Percentiles rank a stretch among this genome's conserved stretches.
Conservation (phyloP, 805 yeast genomes). For the Kluyveromyces lactis region DNA sequence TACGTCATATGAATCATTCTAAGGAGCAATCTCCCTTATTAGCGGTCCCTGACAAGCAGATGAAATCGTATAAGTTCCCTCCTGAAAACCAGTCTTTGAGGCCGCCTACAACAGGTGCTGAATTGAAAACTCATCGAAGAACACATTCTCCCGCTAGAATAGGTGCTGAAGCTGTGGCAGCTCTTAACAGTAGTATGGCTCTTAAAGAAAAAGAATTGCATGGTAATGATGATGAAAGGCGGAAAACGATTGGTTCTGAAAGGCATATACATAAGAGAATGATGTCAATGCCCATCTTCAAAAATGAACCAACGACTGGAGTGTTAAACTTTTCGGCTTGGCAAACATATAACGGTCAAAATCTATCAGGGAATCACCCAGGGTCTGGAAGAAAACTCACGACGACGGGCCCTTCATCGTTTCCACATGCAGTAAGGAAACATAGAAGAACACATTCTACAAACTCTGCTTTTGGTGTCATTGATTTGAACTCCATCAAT, state of each 20-base stretch:
- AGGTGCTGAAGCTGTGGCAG: constrained; percentile 66
- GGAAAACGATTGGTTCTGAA: not conserved
- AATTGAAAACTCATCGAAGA: constrained; percentile 21
- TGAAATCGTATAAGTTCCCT: constrained; percentile 16
- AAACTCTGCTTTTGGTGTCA: constrained; percentile 21
- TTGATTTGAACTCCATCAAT: constrained; percentile 22
- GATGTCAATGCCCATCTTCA: constrained; percentile 18
- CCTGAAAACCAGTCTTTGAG: constrained; percentile 7
- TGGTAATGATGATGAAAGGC: not conserved
- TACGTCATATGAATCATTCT: not conserved
- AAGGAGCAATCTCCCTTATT: constrained; percentile 7
- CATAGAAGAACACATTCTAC: constrained; percentile 23
- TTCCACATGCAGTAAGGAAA: constrained; percentile 9
- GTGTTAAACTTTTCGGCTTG: constrained; percentile 9
- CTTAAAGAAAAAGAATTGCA: constrained; percentile 21
- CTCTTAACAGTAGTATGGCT: constrained; percentile 24
- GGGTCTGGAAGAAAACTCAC: not conserved
- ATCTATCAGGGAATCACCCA: not conserved
- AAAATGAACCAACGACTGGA: constrained; percentile 9
- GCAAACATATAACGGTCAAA: constrained; percentile 7
- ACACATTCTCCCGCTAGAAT: constrained; percentile 61
- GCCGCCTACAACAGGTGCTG: constrained; percentile 5
- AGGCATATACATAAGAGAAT: constrained; percentile 8
- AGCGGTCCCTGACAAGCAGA: constrained; percentile 4
- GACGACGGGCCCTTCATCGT: not conserved